A percentile compares a stretch with the other conserved stretches of the same genome.
Evolutionary conservation across 306 rosid genomes (phyloP).

Genomic region (Glycine soja): DNA sequence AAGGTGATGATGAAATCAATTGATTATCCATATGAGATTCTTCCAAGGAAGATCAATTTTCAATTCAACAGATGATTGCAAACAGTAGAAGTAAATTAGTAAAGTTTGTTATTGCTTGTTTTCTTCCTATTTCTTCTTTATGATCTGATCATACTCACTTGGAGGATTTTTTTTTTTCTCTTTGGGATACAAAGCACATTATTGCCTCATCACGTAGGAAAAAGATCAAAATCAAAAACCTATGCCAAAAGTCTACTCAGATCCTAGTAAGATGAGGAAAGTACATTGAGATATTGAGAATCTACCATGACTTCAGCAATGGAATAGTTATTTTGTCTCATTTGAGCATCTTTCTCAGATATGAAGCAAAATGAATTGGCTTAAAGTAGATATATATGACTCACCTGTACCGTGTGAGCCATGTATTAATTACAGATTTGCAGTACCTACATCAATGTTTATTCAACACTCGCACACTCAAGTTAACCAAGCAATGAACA

Average conservation of each 20-base stretch:
- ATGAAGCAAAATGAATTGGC: conserved; percentile 3
- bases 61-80: conserved; percentile 28
- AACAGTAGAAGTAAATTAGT: conserved; percentile 1
- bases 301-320: conserved; percentile 62
- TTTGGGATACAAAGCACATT: conserved; percentile 29
- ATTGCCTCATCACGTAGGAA: conserved; percentile 42
- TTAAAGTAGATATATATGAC: not conserved
- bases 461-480: not conserved
- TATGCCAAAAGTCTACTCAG: conserved; percentile 45
- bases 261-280: conserved; percentile 44
- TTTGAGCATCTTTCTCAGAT: conserved; percentile 36
- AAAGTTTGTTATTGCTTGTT: conserved; percentile 10
- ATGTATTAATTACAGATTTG: conserved; percentile 4
- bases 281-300: conserved; percentile 56
- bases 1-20: conserved; percentile 38
- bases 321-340: conserved; percentile 57
- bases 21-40: conserved; percentile 37
- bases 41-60: conserved; percentile 36
- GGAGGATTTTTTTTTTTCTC: not conserved
- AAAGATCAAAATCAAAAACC: conserved; percentile 48
- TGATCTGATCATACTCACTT: not conserved
- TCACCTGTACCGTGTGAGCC: conserved; percentile 29
- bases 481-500: conserved; percentile 34
- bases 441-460: not conserved
- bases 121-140: not conserved